Base-by-base conservation (phyloP, 2,329 filamentous ascomycete genomes). In the Thelonectria blattea region DNA sequence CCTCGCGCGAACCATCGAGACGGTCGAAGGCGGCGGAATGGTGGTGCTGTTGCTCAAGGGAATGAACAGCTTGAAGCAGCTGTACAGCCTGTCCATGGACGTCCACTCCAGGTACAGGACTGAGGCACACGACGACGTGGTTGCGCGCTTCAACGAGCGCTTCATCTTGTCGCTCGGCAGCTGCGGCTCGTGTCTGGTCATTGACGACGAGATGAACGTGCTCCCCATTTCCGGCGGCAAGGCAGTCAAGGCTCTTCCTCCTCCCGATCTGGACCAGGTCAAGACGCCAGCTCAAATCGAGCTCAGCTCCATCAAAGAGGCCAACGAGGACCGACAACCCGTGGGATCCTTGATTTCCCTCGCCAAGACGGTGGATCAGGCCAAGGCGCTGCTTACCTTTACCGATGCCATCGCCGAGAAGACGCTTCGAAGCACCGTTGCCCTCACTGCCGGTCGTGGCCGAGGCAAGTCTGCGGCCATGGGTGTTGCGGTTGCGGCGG, bases 191-290 rank as follows among this genome's bases (percentile, higher is more conserved):
- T 99, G 95, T 75, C 83, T 99, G 68, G 94, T 99, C 15, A 92
- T 99, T 51, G 95, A 99, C 73, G 96, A 99, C 71, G 96, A 99
- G 80, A 82, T 99, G 72, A 99, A 99, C 73, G 95, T 99, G 24
- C 81, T 99, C 55, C 95, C 95, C 7, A 97, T 99, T 61, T 99
- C 95, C 2, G 95, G 95, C 52, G 95, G 92, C 64, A 97, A 96
- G 80, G 89, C 88, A 64, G 93, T 98, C 8, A 90, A 91, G 73
- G 87, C 89, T 47, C 82, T 98, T 56, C 91, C 93, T 20, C 90
- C 91, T 10, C 86, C 88, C 1, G 89, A 92, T 64, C 78, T 88
- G 47, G 90, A 93, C 64, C 84, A 92, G 60, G 85, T 88, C n/a
- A 88, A 88, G 68, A 91, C 86, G 58, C 85, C 87, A 22, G 84